phyloP scores from a whole-genome alignment of 2,329 filamentous ascomycete species.

The Cladorrhinum sp. region DNA sequence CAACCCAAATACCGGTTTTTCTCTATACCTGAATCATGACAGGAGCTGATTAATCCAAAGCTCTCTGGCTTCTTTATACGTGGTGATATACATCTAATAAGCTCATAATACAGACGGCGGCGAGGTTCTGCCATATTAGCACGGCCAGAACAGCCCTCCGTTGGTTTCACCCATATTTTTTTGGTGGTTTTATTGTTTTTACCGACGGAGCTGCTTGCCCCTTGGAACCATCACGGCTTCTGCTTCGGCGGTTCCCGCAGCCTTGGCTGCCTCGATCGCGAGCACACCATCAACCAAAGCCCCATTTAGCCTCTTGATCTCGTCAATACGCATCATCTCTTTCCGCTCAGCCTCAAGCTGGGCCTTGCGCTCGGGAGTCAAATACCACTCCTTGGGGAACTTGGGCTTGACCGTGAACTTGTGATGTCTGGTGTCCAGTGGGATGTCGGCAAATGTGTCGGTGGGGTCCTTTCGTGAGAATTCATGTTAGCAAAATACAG shows the following conservation, averaged over 20 bases:
- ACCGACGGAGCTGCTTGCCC: background rate
- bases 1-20: background rate
- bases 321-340: conserved; percentile 52
- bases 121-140: background rate
- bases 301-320: conserved; percentile 51
- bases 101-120: conserved; percentile 19
- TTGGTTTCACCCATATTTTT: background rate
- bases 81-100: conserved; percentile 16
- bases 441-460: conserved; percentile 85
- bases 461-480: conserved; percentile 55
- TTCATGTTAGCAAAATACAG: conserved; percentile 9
- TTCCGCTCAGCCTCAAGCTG: conserved; percentile 63
- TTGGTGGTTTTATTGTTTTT: background rate
- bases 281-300: conserved; percentile 57
- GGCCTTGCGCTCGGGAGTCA: conserved; percentile 66
- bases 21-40: too few species aligned
- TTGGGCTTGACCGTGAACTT: conserved; percentile 61
- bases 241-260: conserved; percentile 18
- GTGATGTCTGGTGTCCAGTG: conserved; percentile 85
- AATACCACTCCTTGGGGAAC: conserved; percentile 80
- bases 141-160: background rate
- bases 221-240: conserved; percentile 10
- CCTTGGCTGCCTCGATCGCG: conserved; percentile 43
- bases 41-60: background rate
- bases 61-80: conserved; percentile 11